phyloP scores from a whole-genome alignment of 2,329 filamentous ascomycete species.

The Mycocentrospora acerina region DNA sequence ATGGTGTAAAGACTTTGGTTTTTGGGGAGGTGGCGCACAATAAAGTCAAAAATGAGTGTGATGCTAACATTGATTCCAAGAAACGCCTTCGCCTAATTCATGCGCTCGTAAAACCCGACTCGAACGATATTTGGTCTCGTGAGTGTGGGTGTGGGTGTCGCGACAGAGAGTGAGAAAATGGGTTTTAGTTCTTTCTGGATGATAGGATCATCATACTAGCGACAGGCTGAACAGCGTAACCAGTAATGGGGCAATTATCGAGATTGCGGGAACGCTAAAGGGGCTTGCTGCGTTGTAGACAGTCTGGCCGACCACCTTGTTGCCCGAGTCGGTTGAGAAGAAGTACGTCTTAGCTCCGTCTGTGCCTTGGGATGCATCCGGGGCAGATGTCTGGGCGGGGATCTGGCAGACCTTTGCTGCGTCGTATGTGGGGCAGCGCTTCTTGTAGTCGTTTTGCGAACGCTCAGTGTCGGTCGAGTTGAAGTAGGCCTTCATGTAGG shows the following conservation, averaged over 20 bases:
- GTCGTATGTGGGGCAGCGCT: slow-evolving; percentile 34
- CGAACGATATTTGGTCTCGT: slow-evolving; percentile 3
- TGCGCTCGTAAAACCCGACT: slow-evolving; percentile 13
- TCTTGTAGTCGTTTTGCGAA: slow-evolving; percentile 30
- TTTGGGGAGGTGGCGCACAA: neutral
- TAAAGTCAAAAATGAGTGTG: neutral
- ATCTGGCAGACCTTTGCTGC: slow-evolving; percentile 36
- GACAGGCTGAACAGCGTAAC: slow-evolving; percentile 30
- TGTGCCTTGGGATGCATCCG: slow-evolving; percentile 27
- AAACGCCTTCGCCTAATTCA: slow-evolving; percentile 18
- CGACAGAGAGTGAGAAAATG: slow-evolving; percentile 8
- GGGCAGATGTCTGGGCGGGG: slow-evolving; percentile 32
- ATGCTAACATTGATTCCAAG: neutral
- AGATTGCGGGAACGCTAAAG: slow-evolving; percentile 18
- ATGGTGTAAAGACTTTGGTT: neutral
- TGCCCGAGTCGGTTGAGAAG: slow-evolving; percentile 29
- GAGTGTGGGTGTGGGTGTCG: slow-evolving; percentile 5
- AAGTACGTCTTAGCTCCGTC: slow-evolving; percentile 39
- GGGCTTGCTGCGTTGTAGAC: slow-evolving; percentile 23
- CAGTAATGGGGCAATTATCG: slow-evolving; percentile 24
- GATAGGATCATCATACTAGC: slow-evolving; percentile 21
- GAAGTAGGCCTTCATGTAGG: slow-evolving; percentile 78
- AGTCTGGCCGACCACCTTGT: slow-evolving; percentile 34
- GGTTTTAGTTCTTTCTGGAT: slow-evolving; percentile 6
- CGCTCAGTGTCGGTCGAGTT: slow-evolving; percentile 59